Evolutionary conservation across 106 monocot species (phyloP).

Genomic region (Dendrobium officinale): DNA sequence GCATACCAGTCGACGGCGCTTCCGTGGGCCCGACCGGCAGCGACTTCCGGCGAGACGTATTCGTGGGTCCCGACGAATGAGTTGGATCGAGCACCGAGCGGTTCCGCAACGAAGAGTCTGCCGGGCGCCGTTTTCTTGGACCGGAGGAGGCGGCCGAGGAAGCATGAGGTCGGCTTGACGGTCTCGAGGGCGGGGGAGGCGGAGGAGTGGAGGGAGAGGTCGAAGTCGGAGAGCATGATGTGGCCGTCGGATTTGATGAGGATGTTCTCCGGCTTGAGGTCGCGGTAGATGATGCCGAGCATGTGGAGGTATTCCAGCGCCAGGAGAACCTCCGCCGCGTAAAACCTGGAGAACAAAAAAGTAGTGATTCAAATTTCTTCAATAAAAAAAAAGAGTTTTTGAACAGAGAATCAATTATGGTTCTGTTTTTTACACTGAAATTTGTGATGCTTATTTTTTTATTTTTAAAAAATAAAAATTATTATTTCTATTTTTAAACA

Average conservation of each 20-base stretch:
- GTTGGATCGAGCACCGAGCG: slow-evolving; percentile 48
- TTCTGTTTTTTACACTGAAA: no score
- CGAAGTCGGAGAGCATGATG: slow-evolving; percentile 98
- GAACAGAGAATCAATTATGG: no score
- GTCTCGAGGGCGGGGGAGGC: slow-evolving; percentile 29
- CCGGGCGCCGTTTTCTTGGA: background rate
- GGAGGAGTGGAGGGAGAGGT: slow-evolving; percentile 70
- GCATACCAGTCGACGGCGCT: slow-evolving; percentile 92
- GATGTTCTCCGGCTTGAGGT: slow-evolving; percentile 93
- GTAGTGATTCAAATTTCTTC: no score
- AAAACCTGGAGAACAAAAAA: slow-evolving; percentile 39
- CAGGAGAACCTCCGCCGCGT: slow-evolving; percentile 79
- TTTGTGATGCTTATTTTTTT: no score
- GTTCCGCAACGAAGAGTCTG: slow-evolving; percentile 65
- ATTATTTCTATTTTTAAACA: no score
- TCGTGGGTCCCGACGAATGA: slow-evolving; percentile 94
- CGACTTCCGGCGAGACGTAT: slow-evolving; percentile 84
- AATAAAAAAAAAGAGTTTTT: no score
- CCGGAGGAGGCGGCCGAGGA: slow-evolving; percentile 37
- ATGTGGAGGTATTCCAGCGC: slow-evolving; percentile 94
- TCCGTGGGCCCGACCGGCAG: slow-evolving; percentile 52
- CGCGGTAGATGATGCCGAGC: slow-evolving; percentile 86
- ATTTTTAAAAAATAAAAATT: no score
- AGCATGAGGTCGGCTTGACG: slow-evolving; percentile 11
- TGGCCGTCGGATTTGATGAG: slow-evolving; percentile 88